Conservation (phyloP, 768 basidiomycete species). For the Lanmaoa pseudosensibilis region DNA sequence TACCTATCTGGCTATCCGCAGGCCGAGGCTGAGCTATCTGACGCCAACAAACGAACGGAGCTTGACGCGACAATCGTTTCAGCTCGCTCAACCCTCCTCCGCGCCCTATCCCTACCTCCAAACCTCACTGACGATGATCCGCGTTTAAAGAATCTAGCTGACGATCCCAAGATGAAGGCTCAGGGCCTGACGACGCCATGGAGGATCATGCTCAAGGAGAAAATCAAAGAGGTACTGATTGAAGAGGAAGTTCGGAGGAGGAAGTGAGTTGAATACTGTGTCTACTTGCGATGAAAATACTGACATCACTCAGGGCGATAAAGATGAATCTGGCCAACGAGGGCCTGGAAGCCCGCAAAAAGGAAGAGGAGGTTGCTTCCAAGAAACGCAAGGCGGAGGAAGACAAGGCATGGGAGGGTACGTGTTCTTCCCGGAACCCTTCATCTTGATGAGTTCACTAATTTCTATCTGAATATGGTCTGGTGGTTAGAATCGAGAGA, state of each 20-base stretch:
- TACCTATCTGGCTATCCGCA: constrained; percentile 27
- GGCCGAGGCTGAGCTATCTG: constrained; percentile 84
- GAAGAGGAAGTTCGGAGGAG: constrained; percentile 86
- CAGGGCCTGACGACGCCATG: constrained; percentile 53
- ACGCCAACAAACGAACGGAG: constrained; percentile 76
- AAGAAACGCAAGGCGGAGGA: constrained; percentile 89
- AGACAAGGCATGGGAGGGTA: constrained; percentile 89
- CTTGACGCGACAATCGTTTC: constrained; percentile 77
- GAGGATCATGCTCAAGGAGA: constrained; percentile 62
- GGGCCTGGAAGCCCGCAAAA: constrained; percentile 89
- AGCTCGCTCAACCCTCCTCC: constrained; percentile 69
- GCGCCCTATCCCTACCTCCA: constrained; percentile 58
- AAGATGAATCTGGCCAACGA: constrained; percentile 93
- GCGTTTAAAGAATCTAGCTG: constrained; percentile 47
- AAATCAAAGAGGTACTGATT: constrained; percentile 82
- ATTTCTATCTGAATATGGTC: not conserved
- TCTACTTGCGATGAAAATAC: not conserved
- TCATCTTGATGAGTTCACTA: not conserved
- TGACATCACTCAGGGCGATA: constrained; percentile 57
- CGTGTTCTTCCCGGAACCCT: constrained; percentile 5
- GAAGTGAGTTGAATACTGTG: constrained; percentile 52
- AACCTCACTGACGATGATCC: constrained; percentile 61
- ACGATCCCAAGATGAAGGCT: constrained; percentile 32
- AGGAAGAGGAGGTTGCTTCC: constrained; percentile 77
- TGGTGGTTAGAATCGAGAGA: constrained; percentile 62